Base-by-base conservation (phyloP, 352 stramenopile species). In the Phytopythium ostracodes region DNA sequence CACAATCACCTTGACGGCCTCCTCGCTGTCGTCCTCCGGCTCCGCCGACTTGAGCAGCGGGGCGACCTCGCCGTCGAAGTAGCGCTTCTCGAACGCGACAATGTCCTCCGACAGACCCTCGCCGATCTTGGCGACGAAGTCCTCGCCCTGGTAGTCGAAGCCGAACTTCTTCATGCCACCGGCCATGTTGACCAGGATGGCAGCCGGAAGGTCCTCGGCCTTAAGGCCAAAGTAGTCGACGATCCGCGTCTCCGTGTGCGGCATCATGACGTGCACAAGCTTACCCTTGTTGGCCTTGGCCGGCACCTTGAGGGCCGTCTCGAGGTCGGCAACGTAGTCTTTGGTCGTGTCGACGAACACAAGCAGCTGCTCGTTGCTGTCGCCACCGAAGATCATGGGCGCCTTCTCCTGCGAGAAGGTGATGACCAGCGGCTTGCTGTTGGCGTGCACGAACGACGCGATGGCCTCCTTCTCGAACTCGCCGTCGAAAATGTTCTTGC, bases 41-140 rank as follows among this genome's bases (percentile, higher is more conserved):
- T 96, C 87, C 38, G 97, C 94, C 54, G 92, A 98, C 86, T 98
- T 98, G 62, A 98, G 88, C 65, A 68, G 78, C n/a, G 92, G 91
- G 50, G 73, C 85, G 3, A 98, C 63, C 27, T 97, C 81, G 33
- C 91, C 89, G 29, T 77, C 75, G 46, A 98, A 82, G 84, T 96
- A 96, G 56, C 66, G 68, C 60, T 79, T 73, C 68, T 96, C 84
- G 57, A 97, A 97, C 33, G 65, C 77, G 11, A 73, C 59, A 33
- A 98, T 55, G 42, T 89, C 77, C 5, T 72, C 71, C 18, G 63
- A 60, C 18, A 92, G 70, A 11, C 67, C 64, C 31, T 73, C 66
- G 43, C 75, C 63, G 46, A 89, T 76, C 70, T 93, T 89, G 56
- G 76, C 84, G 15, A 90, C 66, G n/a, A 95, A 66, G 63, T 95